Evolutionary conservation across 257 asterid genomes (phyloP).

Genomic region (Salvia hispanica): DNA sequence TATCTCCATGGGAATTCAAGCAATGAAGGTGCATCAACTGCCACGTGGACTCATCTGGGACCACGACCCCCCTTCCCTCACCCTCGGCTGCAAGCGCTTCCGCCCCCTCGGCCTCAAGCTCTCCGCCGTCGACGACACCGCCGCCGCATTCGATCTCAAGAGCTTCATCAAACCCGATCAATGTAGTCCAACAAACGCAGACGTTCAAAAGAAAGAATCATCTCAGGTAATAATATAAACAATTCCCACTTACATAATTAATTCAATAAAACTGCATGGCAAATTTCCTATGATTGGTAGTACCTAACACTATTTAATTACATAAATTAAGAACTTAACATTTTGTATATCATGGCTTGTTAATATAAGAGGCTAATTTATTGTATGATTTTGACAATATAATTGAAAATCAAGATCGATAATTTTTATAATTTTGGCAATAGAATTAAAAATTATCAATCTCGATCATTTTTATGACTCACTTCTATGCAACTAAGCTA

Average conservation of each 20-base stretch:
- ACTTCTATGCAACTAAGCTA: too few relatives aligned
- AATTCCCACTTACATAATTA: too few relatives aligned
- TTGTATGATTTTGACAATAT: too few relatives aligned
- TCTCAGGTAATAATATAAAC: constrained; percentile 46
- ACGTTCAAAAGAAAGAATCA: constrained; percentile 58
- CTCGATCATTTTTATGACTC: too few relatives aligned
- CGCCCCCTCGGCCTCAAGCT: constrained; percentile 80
- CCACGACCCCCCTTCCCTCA: constrained; percentile 70
- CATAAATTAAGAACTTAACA: too few relatives aligned
- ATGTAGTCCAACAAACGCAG: constrained; percentile 51
- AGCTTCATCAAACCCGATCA: constrained; percentile 77
- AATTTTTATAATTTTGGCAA: too few relatives aligned
- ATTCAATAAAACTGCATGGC: not conserved
- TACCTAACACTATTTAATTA: too few relatives aligned
- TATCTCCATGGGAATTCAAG: constrained; percentile 48
- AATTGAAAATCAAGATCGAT: too few relatives aligned
- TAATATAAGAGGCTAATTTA: too few relatives aligned
- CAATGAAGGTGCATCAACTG: constrained; percentile 82
- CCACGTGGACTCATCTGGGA: constrained; percentile 78
- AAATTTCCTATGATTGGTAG: not conserved
- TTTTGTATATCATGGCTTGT: too few relatives aligned
- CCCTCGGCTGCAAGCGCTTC: constrained; percentile 87
- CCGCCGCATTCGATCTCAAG: constrained; percentile 57
- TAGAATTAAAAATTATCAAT: too few relatives aligned
- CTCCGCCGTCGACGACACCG: constrained; percentile 6